Percentiles rank a stretch among this genome's conserved stretches.
phyloP scores from a whole-genome alignment of 257 asterid species.

The Solanum chiquidenum region DNA sequence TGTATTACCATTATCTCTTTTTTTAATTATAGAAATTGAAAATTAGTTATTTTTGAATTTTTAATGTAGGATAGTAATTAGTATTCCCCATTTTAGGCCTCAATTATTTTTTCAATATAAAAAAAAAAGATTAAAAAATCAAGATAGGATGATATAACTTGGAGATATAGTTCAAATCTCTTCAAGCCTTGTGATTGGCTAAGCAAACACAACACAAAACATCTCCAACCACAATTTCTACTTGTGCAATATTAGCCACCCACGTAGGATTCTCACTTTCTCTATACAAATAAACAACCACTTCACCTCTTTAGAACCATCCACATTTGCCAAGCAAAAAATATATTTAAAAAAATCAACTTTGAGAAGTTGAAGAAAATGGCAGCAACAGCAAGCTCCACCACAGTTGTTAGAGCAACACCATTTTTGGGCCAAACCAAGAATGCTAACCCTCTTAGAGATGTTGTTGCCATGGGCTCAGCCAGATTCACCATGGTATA shows the following conservation, averaged over 20 bases:
- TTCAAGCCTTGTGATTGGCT: slow-evolving; percentile 35
- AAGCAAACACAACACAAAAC: background rate
- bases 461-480: slow-evolving; percentile 48
- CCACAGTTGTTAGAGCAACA: slow-evolving; percentile 46
- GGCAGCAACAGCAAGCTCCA: slow-evolving; percentile 58
- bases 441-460: slow-evolving; percentile 49
- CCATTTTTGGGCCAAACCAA: slow-evolving; percentile 71
- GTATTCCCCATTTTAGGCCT: background rate
- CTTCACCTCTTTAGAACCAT: background rate
- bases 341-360: background rate
- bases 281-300: slow-evolving; percentile 4
- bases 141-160: slow-evolving; percentile 45
- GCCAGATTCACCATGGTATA: slow-evolving; percentile 56
- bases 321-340: background rate
- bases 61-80: background rate
- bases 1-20: background rate
- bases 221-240: slow-evolving; percentile 42
- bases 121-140: background rate
- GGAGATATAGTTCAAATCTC: slow-evolving; percentile 30
- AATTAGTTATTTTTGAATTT: background rate
- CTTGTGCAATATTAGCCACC: slow-evolving; percentile 27
- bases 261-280: slow-evolving; percentile 15
- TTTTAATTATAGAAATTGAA: background rate
- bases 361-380: background rate
- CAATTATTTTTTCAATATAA: background rate